These are phyloP conservation scores for Macrolepiota dolichaula DNA, from an alignment of 768 basidiomycete genomes.

Conservation along the genomic window DNA sequence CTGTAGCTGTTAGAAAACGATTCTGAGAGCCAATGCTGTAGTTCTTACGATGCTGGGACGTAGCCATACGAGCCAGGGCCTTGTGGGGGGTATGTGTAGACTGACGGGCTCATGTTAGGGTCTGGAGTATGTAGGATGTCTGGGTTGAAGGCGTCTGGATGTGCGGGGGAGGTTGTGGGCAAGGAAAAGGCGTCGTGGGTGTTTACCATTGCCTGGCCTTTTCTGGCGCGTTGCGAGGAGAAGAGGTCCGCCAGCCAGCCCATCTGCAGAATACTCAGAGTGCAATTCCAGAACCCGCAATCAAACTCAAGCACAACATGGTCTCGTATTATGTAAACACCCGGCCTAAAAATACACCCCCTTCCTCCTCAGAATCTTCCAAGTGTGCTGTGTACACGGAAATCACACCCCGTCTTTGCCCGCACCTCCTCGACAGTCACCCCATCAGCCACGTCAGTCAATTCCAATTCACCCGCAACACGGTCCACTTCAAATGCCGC, in stretches of 20 bases:
- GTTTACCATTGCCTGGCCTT: conserved; percentile 66
- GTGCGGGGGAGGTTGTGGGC: conserved; percentile 65
- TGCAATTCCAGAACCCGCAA: background rate
- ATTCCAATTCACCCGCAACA: conserved; percentile 60
- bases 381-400: conserved; percentile 54
- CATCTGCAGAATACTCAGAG: conserved; percentile 34
- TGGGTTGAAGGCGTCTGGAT: conserved; percentile 56
- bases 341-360: background rate
- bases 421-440: conserved; percentile 79
- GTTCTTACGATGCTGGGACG: conserved; percentile 52
- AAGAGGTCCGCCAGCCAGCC: conserved; percentile 74
- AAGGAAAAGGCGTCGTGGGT: conserved; percentile 90
- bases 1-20: conserved; percentile 12
- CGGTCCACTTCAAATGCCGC: conserved; percentile 90
- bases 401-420: conserved; percentile 85
- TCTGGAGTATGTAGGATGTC: conserved; percentile 51
- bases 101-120: conserved; percentile 35
- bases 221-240: conserved; percentile 47
- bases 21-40: background rate
- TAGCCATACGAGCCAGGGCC: conserved; percentile 57
- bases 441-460: conserved; percentile 84
- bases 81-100: conserved; percentile 80
- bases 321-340: conserved; percentile 11
- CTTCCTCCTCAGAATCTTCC: conserved; percentile 31
- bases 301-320: background rate